Conservation (phyloP, 2,329 filamentous ascomycete species). For the Onygenales sp. region DNA sequence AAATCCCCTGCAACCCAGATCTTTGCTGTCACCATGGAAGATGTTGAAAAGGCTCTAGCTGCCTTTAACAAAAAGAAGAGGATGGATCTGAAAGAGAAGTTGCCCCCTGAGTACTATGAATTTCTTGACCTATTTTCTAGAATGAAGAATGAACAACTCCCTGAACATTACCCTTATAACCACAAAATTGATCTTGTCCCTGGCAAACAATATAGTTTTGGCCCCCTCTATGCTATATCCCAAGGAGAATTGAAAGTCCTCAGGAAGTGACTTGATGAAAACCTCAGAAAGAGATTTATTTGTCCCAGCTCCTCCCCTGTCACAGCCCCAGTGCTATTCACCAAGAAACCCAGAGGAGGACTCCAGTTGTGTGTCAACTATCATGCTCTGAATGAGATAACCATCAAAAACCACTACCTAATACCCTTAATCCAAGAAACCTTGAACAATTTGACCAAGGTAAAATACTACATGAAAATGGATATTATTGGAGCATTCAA, state of each 20-base stretch:
- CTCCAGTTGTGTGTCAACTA: slow-evolving; percentile 11
- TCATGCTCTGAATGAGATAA: slow-evolving; percentile 19
- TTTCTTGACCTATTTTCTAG: too few relatives aligned
- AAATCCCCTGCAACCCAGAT: too few relatives aligned
- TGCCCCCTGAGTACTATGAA: too few relatives aligned
- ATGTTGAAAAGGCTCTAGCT: too few relatives aligned
- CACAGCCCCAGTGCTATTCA: background rate
- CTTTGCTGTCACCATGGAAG: too few relatives aligned
- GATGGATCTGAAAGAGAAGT: too few relatives aligned
- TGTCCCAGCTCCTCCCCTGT: slow-evolving; percentile 12
- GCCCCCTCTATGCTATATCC: slow-evolving; percentile 11
- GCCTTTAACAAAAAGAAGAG: too few relatives aligned
- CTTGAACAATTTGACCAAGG: slow-evolving; percentile 10
- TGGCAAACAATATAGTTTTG: slow-evolving; percentile 5
- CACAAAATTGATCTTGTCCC: slow-evolving; percentile 9
- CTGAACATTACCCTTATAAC: too few relatives aligned
- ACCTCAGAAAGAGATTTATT: slow-evolving; percentile 8
- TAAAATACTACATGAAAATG: slow-evolving; percentile 14
- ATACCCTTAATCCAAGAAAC: slow-evolving; percentile 19
- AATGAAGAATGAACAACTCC: too few relatives aligned
- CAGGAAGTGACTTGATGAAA: slow-evolving; percentile 11
- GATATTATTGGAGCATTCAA: slow-evolving; percentile 18
- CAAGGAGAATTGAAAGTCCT: slow-evolving; percentile 12
- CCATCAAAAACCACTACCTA: slow-evolving; percentile 20
- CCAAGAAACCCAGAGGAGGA: slow-evolving; percentile 11